Conservation (phyloP, 31 red algal genomes). For the Porphyra umbilicalis region DNA sequence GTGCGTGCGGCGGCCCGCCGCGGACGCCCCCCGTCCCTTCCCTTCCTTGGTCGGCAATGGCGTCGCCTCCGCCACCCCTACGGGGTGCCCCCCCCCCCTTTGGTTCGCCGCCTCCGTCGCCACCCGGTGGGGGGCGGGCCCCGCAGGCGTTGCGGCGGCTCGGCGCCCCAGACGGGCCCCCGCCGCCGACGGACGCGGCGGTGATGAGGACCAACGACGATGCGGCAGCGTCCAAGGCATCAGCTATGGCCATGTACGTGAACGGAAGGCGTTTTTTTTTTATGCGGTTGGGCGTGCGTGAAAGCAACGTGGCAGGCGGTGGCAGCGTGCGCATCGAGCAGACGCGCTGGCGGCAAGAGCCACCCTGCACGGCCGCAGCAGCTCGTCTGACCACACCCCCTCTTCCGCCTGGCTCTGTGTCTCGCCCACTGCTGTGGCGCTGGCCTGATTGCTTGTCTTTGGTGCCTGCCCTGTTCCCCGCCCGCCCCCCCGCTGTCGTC, state of each 20-base stretch:
- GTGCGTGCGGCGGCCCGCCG: no score
- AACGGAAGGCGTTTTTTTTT: no score
- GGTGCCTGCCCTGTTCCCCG: neutral
- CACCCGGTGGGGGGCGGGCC: neutral
- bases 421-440: no score
- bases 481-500: neutral
- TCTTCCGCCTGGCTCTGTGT: no score
- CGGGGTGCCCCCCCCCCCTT: no score
- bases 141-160: neutral
- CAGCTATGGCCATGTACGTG: constrained; percentile 9
- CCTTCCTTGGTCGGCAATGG: neutral
- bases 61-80: neutral
- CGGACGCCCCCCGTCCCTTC: neutral
- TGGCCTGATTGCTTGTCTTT: no score
- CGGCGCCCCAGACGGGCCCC: neutral
- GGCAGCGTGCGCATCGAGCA: no score
- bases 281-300: no score
- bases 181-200: neutral
- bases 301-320: no score
- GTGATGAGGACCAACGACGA: constrained; percentile 6
- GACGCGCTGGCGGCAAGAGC: no score
- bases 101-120: neutral
- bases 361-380: no score
- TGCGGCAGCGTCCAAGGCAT: constrained; percentile 7
- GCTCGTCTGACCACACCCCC: no score